phyloP scores from a whole-genome alignment of 2,329 filamentous ascomycete genomes.

The Fusarium metavorans region DNA sequence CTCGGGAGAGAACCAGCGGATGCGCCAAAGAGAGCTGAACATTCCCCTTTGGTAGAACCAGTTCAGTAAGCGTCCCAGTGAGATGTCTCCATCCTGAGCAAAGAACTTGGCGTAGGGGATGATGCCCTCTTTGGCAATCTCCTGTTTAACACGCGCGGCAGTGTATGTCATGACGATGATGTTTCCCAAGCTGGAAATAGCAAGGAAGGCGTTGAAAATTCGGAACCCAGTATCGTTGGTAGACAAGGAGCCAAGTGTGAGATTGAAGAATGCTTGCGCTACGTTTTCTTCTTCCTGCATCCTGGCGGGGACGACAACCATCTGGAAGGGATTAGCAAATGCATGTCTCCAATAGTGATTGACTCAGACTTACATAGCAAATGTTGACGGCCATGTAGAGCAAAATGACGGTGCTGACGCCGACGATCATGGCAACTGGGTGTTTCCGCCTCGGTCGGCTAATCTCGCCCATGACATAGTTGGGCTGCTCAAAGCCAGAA shows the following conservation, averaged over 20 bases:
- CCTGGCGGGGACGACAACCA: conserved; percentile 52
- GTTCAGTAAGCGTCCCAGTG: conserved; percentile 47
- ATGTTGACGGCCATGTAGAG: conserved; percentile 55
- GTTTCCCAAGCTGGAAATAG: conserved; percentile 67
- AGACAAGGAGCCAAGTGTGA: conserved; percentile 47
- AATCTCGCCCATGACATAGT: conserved; percentile 52
- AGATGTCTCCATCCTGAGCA: conserved; percentile 53
- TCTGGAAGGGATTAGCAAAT: conserved; percentile 43
- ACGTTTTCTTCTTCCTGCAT: conserved; percentile 34
- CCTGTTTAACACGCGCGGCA: conserved; percentile 67
- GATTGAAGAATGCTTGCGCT: conserved; percentile 51
- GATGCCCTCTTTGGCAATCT: conserved; percentile 70
- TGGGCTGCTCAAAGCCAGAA: conserved; percentile 54
- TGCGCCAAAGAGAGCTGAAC: conserved; percentile 44
- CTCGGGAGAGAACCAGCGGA: conserved; percentile 49
- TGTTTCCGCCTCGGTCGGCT: conserved; percentile 48
- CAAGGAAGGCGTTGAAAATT: conserved; percentile 62
- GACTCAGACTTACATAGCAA: conserved; percentile 47
- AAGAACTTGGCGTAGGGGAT: conserved; percentile 64
- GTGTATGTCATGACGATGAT: conserved; percentile 69
- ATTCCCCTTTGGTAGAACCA: conserved; percentile 49
- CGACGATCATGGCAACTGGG: conserved; percentile 47
- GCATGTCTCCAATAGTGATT: accelerated
- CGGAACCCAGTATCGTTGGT: conserved; percentile 44
- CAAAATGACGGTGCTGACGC: conserved; percentile 46